Percentiles rank a stretch among this genome's conserved stretches.
Conservation (phyloP, 1,284 basidiomycete species). For the Boletellus sp. region DNA sequence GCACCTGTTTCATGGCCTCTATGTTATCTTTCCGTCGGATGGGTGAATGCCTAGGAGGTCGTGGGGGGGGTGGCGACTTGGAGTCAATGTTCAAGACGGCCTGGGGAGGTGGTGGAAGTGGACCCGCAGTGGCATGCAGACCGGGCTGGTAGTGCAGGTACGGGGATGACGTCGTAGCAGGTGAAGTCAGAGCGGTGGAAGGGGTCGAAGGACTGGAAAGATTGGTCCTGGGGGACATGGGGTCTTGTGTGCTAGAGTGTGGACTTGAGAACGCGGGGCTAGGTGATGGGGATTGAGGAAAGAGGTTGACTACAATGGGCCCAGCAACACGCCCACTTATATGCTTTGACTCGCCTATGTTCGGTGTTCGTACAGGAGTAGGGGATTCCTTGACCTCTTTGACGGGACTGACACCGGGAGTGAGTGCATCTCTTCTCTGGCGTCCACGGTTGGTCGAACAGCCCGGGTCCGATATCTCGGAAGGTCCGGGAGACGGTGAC, state of each 20-base stretch:
- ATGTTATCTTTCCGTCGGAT: constrained; percentile 43
- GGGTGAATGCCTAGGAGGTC: constrained; percentile 63
- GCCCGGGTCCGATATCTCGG: constrained; percentile 35
- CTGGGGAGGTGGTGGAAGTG: constrained; percentile 64
- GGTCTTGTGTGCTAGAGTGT: constrained; percentile 28
- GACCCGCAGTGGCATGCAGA: constrained; percentile 65
- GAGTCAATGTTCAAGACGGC: constrained; percentile 47
- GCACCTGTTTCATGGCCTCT: constrained; percentile 52
- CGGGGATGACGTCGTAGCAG: constrained; percentile 30
- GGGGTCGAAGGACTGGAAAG: constrained; percentile 25
- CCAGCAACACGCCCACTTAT: constrained; percentile 55
- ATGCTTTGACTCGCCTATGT: constrained; percentile 55
- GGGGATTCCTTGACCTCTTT: constrained; percentile 28
- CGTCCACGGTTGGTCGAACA: constrained; percentile 28
- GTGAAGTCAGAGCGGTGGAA: constrained; percentile 26
- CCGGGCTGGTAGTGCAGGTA: constrained; percentile 66
- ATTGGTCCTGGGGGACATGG: constrained; percentile 29
- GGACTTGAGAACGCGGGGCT: constrained; percentile 25
- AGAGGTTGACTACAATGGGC: constrained; percentile 51
- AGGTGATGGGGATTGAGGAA: constrained; percentile 26
- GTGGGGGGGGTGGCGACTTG: constrained; percentile 52
- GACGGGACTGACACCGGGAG: constrained; percentile 29
- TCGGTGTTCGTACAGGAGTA: constrained; percentile 45
- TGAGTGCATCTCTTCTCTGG: constrained; percentile 35
- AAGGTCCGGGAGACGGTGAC: constrained; percentile 42